Evolutionary conservation across 2,329 filamentous ascomycete species (phyloP), one percentile per base, ranked within the genome.

Genomic region (Aspergillus amoenus): DNA sequence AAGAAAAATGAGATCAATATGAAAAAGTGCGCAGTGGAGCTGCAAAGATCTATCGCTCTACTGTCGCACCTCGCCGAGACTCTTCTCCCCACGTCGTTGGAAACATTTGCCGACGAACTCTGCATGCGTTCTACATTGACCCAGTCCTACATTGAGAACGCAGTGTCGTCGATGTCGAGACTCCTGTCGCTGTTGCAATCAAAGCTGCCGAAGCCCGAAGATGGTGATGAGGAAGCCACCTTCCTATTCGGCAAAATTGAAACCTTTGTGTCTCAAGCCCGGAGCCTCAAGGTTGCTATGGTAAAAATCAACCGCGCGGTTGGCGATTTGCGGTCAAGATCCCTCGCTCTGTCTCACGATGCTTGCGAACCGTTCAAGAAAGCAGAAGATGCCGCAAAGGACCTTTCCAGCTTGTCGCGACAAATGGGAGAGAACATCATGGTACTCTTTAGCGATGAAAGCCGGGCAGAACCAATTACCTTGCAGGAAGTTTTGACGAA

Each of bases 41-140:
- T 97, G 39, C 88, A 93, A 67, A 86, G 89, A 53, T 93, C 90
- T 6, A 90, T 95, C 64, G 89, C 91, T 52, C 82, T 97, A 53
- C 88, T 97, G 81, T 84, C 85, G n/a, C 92, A 97, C 71, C 82
- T 97, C 13, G 88, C 86, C 9, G 90, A 93, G 68, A 87, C 93
- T 21, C 87, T 96, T 68, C 86, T 96, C 46, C 82, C 85, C 1
- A 80, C 82, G 52, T 86, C 84, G 44, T 78, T 91, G 8, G 85
- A 89, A 62, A 87, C 85, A 68, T 91, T 90, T 70, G 90, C 91
- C 0, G 88, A 93, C 68, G 86, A 92, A 65, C 77, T 93, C 34
- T 85, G 92, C 66, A 93, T 93, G 87, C 86, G 85, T 62, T 84
- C 89, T 3, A 73, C 86, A 46, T 78, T 93, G 61, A 86, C 92